Percentiles rank a stretch among this genome's conserved stretches.
Evolutionary conservation across 2,329 filamentous ascomycete genomes (phyloP).

Genomic region (Claviceps africana): DNA sequence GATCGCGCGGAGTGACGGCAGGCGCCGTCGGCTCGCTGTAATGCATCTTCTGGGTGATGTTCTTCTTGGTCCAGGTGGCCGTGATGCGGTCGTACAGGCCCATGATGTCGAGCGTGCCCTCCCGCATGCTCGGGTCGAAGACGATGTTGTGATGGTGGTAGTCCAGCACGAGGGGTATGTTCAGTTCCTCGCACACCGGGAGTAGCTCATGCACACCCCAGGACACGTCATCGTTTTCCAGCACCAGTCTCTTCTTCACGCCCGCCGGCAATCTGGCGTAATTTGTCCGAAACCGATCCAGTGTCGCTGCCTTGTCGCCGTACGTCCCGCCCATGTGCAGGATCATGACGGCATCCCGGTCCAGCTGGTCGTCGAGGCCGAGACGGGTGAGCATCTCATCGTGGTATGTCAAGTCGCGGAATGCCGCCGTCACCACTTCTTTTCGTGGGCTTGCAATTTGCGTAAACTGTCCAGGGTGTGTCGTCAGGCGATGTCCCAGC

Average conservation of each 20-base stretch:
- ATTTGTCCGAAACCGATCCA: slow-evolving; percentile 64
- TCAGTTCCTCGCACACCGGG: slow-evolving; percentile 82
- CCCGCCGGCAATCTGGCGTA: slow-evolving; percentile 52
- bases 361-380: slow-evolving; percentile 58
- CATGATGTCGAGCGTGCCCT: slow-evolving; percentile 74
- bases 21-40: slow-evolving; percentile 59
- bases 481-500: slow-evolving; percentile 72
- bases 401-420: slow-evolving; percentile 79
- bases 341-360: slow-evolving; percentile 87
- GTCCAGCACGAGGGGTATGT: slow-evolving; percentile 84
- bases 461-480: slow-evolving; percentile 85
- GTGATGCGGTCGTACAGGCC: slow-evolving; percentile 60
- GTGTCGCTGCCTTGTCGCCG: slow-evolving; percentile 68
- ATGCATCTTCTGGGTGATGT: slow-evolving; percentile 90
- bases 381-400: slow-evolving; percentile 70
- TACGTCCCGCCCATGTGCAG: slow-evolving; percentile 86
- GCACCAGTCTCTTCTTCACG: slow-evolving; percentile 67
- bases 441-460: slow-evolving; percentile 73
- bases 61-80: slow-evolving; percentile 71
- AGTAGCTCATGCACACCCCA: slow-evolving; percentile 89
- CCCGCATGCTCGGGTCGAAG: slow-evolving; percentile 61
- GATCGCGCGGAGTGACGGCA: slow-evolving; percentile 62
- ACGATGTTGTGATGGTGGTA: slow-evolving; percentile 94
- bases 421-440: slow-evolving; percentile 60
- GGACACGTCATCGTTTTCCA: slow-evolving; percentile 89